Evolutionary conservation across 345 rosid species (phyloP), one percentile per base, ranked within the genome.

Genomic region (Atalantia buxifolia): DNA sequence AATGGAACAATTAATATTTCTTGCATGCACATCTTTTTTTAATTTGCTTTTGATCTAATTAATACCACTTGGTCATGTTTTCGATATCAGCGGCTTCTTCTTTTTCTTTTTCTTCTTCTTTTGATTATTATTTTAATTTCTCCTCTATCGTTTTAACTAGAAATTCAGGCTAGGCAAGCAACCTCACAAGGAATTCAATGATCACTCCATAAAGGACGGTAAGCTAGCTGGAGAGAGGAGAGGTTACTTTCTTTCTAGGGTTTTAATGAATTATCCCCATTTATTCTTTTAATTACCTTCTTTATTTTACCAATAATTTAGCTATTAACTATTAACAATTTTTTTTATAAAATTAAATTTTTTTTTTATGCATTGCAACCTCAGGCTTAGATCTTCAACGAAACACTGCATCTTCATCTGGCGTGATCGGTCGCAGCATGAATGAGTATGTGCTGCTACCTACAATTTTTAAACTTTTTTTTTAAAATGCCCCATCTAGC

Each of bases 161-260:
- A 94, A 94, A 82, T 97, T 97, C 84, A 92, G 99, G 82, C 98
- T 97, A 59, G 99, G 99, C 87, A 97, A 94, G 92, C 99, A 97
- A 80, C 99, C 98, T 59, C 99, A 93, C 89, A 97, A 93, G 88
- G 99, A 97, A 80, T 92, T 94, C 84, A 92, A 87, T 80, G 99
- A 97, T 90, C 99, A 92, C 80, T 86, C 98, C 24, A 83, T 94
- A 69, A 93, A 97, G 89, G 98, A 97, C 85, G 93, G 98, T 92
- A 86, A 84, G 50, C 50, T 13, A 12, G 50, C 50, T 13, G 4
- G 50, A 45, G 18, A 45, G 85, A 74, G 81, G 84, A 69, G 82
- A 84, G 79, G 82, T 78, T 79, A 78, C 83, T 84, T 77, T 78
- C 75, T 80, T 86, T 74, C 69, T 76, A 82, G 86, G 89, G 85